Evolutionary conservation across 2,329 filamentous ascomycete species (phyloP), one percentile per base, ranked within the genome.

Genomic region (Madurella mycetomatis): DNA sequence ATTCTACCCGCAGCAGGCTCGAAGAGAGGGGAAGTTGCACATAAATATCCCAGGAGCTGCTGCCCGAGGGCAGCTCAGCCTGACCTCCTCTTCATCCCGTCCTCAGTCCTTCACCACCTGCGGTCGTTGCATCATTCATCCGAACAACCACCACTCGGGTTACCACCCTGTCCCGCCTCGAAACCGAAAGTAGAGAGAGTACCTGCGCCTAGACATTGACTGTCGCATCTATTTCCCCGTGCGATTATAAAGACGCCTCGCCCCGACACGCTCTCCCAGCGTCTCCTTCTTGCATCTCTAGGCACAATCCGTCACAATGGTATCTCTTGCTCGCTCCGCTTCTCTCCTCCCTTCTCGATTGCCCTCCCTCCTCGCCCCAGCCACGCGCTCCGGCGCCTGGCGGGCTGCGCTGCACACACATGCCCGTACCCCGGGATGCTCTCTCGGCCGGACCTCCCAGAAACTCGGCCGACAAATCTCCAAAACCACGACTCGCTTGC

Each of bases 401-500:
- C 47, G 51, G 46, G 41, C 49, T 32, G 34, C 53, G 11, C 34
- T 54, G 40, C 49, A 48, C 42, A 34, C n/a, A 25, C n/a, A 43
- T 49, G 30, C 30, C n/a, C 17, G 17, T 19, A 18, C 25, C n/a
- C 34, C 32, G 30, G 11, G 16, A 34, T 9, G 17, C 19, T 39
- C 25, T 30, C 17, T 53, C 17, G n/a, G 41, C 13, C 34, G 44
- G 30, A 32, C 19, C 34, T 11, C 41, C 16, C 15, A 39, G 4
- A 45, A 12, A 19, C 32, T 49, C 12, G 49, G 47, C 12, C 30
- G 43, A 8, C 50, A 17, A 5, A 12, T 51, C 2, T 50, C 45
- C 2, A 50, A 12, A 18, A 42, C 45, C 5, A 39, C 41, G 41
- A 25, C 40, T 5, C 82, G 83, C 76, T 82, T 73, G 74, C 77